phyloP scores from a whole-genome alignment of 306 rosid genomes.

The Nissolia schottii region DNA sequence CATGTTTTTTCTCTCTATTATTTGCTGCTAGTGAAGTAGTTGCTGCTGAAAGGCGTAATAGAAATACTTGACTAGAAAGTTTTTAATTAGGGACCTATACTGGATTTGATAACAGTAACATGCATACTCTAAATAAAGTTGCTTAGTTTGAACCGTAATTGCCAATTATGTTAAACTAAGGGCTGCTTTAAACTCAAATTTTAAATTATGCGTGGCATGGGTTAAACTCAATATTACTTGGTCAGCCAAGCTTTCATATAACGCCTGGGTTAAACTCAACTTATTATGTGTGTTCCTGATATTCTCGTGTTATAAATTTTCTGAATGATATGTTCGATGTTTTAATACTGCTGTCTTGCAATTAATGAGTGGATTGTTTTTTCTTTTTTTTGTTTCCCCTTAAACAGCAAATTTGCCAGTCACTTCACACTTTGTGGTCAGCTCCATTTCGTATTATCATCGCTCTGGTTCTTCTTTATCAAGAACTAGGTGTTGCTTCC shows the following conservation, averaged over 20 bases:
- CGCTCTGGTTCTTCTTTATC: conserved; percentile 79
- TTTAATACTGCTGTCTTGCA: background rate
- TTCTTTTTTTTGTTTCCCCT: background rate
- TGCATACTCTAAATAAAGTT: background rate
- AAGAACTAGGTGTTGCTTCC: conserved; percentile 86
- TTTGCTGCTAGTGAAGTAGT: background rate
- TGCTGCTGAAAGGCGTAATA: conserved; percentile 1
- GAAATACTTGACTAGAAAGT: conserved; percentile 12
- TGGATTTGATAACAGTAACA: background rate
- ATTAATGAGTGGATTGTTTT: background rate
- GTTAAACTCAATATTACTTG: background rate
- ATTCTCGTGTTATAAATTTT: background rate
- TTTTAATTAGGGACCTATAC: background rate
- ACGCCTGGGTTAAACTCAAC: too few relatives aligned
- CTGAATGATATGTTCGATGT: conserved; percentile 12
- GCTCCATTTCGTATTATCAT: conserved; percentile 74
- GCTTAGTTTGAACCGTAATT: background rate
- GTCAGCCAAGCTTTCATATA: background rate
- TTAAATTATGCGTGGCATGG: background rate
- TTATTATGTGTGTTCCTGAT: too few relatives aligned
- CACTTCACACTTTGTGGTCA: conserved; percentile 88
- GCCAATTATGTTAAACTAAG: background rate
- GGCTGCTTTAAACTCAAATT: background rate
- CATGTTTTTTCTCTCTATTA: conserved; percentile 17
- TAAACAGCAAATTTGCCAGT: conserved; percentile 77